phyloP scores from a whole-genome alignment of 1,284 basidiomycete species.

The Apiotrichum siamense region DNA sequence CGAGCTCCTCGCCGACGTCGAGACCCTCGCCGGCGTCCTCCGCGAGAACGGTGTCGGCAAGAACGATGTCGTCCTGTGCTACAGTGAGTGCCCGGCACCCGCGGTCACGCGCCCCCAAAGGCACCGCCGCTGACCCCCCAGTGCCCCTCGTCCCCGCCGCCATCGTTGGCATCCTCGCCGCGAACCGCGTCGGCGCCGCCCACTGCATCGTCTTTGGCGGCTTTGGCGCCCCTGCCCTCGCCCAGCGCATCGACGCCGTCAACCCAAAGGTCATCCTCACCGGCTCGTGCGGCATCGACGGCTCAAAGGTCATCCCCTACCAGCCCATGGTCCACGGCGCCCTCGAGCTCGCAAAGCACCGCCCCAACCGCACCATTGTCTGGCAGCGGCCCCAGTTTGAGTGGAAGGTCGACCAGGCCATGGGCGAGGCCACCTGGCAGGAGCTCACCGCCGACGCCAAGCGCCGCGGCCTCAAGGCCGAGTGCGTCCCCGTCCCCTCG shows the following conservation, averaged over 20 bases:
- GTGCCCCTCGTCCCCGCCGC: slow-evolving; percentile 55
- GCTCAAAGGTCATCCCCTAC: slow-evolving; percentile 21
- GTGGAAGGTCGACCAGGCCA: slow-evolving; percentile 8
- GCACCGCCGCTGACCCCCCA: neutral
- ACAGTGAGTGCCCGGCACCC: slow-evolving; percentile 9
- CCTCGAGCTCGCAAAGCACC: slow-evolving; percentile 2
- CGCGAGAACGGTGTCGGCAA: slow-evolving; percentile 81
- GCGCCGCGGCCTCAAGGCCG: slow-evolving; percentile 7
- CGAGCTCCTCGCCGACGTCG: slow-evolving; percentile 80
- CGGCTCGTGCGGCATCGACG: slow-evolving; percentile 54
- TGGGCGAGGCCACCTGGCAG: slow-evolving; percentile 14
- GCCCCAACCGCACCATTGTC: slow-evolving; percentile 68
- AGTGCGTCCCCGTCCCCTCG: slow-evolving; percentile 14
- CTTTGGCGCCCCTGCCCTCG: slow-evolving; percentile 88
- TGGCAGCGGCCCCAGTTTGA: slow-evolving; percentile 58
- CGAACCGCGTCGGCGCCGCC: slow-evolving; percentile 86
- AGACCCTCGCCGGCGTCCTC: slow-evolving; percentile 79
- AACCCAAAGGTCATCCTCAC: slow-evolving; percentile 80
- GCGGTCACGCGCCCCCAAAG: neutral
- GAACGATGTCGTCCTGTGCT: slow-evolving; percentile 68
- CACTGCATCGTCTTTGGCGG: slow-evolving; percentile 97
- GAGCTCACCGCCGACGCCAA: slow-evolving; percentile 9
- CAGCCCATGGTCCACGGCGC: slow-evolving; percentile 6
- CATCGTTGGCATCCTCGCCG: slow-evolving; percentile 66
- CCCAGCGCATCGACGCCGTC: slow-evolving; percentile 85